A percentile compares a stretch with the other conserved stretches of the same genome.
phyloP scores from a whole-genome alignment of 2,329 filamentous ascomycete genomes.

The Geosmithia putterillii region DNA sequence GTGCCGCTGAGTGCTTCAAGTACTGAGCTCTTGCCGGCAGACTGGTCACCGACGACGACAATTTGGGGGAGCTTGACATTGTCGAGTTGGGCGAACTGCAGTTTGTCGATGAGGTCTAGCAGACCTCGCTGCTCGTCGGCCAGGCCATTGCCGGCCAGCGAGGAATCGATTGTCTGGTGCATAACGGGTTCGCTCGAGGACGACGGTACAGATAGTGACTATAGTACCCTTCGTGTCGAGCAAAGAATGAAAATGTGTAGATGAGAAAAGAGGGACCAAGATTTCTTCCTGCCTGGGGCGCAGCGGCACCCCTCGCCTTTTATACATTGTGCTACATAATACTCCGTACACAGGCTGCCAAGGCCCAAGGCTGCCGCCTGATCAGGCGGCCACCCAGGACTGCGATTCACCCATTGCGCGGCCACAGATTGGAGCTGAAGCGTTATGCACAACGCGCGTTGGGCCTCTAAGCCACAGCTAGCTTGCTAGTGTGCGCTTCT shows the following conservation, averaged over 20 bases:
- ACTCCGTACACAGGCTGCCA: neutral
- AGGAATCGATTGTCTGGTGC: slow-evolving; percentile 31
- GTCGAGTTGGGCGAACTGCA: slow-evolving; percentile 39
- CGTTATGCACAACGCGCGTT: no score
- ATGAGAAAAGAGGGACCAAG: neutral
- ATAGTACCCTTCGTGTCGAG: slow-evolving; percentile 1
- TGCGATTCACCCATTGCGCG: neutral
- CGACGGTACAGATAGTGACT: neutral
- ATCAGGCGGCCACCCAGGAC: neutral
- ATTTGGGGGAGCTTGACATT: slow-evolving; percentile 46
- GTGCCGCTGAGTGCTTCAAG: slow-evolving; percentile 52
- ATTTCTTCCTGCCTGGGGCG: neutral
- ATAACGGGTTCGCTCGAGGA: slow-evolving; percentile 12
- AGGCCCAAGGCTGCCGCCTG: neutral
- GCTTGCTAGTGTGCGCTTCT: neutral
- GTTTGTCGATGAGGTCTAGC: slow-evolving; percentile 43
- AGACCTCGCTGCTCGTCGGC: slow-evolving; percentile 42
- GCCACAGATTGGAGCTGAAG: no score
- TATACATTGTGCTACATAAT: neutral
- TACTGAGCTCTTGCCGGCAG: slow-evolving; percentile 51
- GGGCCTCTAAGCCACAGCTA: neutral
- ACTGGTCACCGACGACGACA: slow-evolving; percentile 53
- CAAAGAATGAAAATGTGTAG: neutral
- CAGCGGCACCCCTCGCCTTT: neutral
- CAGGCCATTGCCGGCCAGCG: slow-evolving; percentile 34